phyloP scores from a whole-genome alignment of 2,329 filamentous ascomycete genomes.

The Gyromitra esculenta region DNA sequence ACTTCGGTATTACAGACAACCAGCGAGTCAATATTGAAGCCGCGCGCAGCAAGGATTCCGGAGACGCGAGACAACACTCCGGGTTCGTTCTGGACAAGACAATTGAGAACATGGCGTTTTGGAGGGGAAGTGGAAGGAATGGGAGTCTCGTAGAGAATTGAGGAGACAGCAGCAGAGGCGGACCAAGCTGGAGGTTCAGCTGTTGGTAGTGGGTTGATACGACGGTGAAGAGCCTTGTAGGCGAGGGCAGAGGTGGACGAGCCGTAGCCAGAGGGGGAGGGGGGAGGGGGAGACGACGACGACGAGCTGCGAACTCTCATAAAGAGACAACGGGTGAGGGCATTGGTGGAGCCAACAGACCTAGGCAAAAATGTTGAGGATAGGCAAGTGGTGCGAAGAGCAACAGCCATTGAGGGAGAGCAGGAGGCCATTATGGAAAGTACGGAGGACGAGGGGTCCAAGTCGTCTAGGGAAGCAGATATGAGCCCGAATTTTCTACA shows the following conservation, averaged over 20 bases:
- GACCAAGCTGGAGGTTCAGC: slow-evolving; percentile 82
- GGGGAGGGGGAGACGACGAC: slow-evolving; percentile 74
- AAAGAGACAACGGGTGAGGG: slow-evolving; percentile 23
- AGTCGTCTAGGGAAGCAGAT: neutral
- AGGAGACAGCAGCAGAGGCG: slow-evolving; percentile 90
- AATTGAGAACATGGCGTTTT: slow-evolving; percentile 97
- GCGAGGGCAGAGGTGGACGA: slow-evolving; percentile 92
- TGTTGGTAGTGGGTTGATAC: slow-evolving; percentile 82
- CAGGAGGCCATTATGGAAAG: slow-evolving; percentile 3
- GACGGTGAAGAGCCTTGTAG: slow-evolving; percentile 95
- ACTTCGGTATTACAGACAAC: slow-evolving; percentile 99
- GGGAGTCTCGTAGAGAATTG: slow-evolving; percentile 98
- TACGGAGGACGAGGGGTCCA: slow-evolving; percentile 9
- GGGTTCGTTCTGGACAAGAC: slow-evolving; percentile 97
- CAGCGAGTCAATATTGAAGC: slow-evolving; percentile 98
- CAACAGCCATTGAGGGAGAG: slow-evolving; percentile 35
- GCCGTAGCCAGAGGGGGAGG: slow-evolving; percentile 68
- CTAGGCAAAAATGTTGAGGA: slow-evolving; percentile 7
- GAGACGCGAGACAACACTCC: slow-evolving; percentile 96
- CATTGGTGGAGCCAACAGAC: slow-evolving; percentile 7
- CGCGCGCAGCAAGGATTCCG: slow-evolving; percentile 91
- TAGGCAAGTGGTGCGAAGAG: slow-evolving; percentile 16
- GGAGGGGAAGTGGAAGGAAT: slow-evolving; percentile 81
- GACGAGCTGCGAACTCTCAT: slow-evolving; percentile 60
- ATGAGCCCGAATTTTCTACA: neutral